Evolutionary conservation across 2,329 filamentous ascomycete genomes (phyloP).

Genomic region (Keithomyces neogunnii): DNA sequence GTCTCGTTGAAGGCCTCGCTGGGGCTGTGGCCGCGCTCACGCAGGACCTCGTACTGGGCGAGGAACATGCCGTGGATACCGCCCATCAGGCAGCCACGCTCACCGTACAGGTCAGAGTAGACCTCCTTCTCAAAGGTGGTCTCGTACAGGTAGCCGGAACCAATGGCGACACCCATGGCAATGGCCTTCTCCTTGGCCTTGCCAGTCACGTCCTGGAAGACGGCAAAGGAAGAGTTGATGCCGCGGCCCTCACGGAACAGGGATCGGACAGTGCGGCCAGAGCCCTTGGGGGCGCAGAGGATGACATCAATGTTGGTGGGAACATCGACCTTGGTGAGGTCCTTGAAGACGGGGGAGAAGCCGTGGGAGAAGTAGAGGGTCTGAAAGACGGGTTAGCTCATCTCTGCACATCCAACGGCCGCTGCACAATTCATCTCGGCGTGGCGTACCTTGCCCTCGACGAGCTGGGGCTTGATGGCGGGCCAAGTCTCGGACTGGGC

Average conservation of each 20-base stretch:
- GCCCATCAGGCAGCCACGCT: constrained; percentile 99
- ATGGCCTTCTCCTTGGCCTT: constrained; percentile 97
- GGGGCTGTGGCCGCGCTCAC: constrained; percentile 94
- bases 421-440: too few species aligned
- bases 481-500: constrained; percentile 99
- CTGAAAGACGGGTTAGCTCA: constrained; percentile 32
- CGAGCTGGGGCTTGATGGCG: constrained; percentile 92
- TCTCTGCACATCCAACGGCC: too few species aligned
- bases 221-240: constrained; percentile 98
- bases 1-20: constrained; percentile 99
- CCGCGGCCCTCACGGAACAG: constrained; percentile 99
- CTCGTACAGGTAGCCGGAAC: constrained; percentile 98
- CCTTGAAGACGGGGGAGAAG: constrained; percentile 99
- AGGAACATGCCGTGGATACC: constrained; percentile 99
- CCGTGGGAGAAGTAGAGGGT: constrained; percentile 99
- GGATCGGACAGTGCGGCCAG: constrained; percentile 94
- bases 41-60: constrained; percentile 99
- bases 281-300: constrained; percentile 98
- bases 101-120: constrained; percentile 98
- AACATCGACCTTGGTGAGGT: constrained; percentile 97
- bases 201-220: constrained; percentile 97
- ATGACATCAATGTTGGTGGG: constrained; percentile 96
- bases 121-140: constrained; percentile 99
- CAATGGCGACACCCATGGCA: constrained; percentile 93
- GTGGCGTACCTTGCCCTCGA: constrained; percentile 86